Evolutionary conservation across 1,139 yeast genomes (phyloP).

Genomic region (Eremothecium coryli): DNA sequence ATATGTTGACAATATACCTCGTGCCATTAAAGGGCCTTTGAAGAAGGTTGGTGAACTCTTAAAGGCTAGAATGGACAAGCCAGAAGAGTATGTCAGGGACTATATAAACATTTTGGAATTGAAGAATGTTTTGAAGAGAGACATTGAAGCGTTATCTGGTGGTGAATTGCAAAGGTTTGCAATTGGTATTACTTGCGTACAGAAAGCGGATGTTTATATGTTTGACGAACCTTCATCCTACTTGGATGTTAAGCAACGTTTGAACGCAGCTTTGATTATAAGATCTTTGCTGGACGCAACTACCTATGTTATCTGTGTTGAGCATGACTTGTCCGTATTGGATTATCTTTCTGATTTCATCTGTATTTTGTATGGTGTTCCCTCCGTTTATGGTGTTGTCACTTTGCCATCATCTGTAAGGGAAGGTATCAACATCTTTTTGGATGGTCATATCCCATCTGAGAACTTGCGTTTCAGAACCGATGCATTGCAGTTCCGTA

Average conservation of each 20-base stretch:
- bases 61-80: slow-evolving; percentile 62
- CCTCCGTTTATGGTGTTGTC: slow-evolving; percentile 97
- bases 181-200: slow-evolving; percentile 93
- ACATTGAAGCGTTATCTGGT: slow-evolving; percentile 84
- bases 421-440: slow-evolving; percentile 96
- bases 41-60: slow-evolving; percentile 81
- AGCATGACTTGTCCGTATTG: slow-evolving; percentile 94
- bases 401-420: slow-evolving; percentile 92
- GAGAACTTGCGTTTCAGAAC: slow-evolving; percentile 95
- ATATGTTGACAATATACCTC: slow-evolving; percentile 93
- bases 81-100: slow-evolving; percentile 48
- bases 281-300: slow-evolving; percentile 72
- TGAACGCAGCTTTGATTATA: slow-evolving; percentile 91
- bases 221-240: slow-evolving; percentile 98
- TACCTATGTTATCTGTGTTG: slow-evolving; percentile 86
- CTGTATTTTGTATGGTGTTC: slow-evolving; percentile 94
- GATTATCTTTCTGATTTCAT: slow-evolving; percentile 94
- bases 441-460: slow-evolving; percentile 95
- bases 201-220: slow-evolving; percentile 92
- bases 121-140: slow-evolving; percentile 66
- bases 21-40: slow-evolving; percentile 86
- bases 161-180: slow-evolving; percentile 99
- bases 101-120: slow-evolving; percentile 66
- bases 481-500: slow-evolving; percentile 87
- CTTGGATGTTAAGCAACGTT: slow-evolving; percentile 96